A percentile compares a stretch with the other conserved stretches of the same genome.
phyloP scores from a whole-genome alignment of 169 alveolate species.

The Blepharisma undulans region DNA sequence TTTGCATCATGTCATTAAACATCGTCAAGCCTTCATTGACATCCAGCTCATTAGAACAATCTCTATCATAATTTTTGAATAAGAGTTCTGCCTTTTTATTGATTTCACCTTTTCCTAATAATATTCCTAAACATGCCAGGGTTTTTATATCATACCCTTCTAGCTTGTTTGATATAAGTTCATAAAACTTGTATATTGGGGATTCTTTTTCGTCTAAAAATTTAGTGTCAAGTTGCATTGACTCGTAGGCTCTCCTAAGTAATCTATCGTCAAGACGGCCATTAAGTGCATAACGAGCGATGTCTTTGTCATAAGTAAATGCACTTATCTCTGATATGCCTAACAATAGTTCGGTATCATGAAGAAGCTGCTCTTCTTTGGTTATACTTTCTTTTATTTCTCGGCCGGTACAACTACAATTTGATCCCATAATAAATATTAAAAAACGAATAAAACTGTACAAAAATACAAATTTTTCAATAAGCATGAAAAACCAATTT shows the following conservation, averaged over 20 bases:
- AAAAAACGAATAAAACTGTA: too few relatives aligned
- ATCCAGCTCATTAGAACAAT: slow-evolving; percentile 9
- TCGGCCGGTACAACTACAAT: neutral
- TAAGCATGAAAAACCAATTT: too few relatives aligned
- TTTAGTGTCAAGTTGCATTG: neutral
- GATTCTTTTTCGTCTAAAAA: neutral
- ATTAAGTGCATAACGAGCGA: neutral
- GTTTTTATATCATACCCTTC: neutral
- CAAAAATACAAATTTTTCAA: too few relatives aligned
- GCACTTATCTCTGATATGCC: neutral
- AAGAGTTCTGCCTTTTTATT: neutral
- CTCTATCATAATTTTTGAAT: slow-evolving; percentile 27
- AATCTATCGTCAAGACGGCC: neutral
- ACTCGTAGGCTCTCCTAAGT: neutral
- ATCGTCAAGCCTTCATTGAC: neutral
- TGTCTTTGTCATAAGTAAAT: neutral
- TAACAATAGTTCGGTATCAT: neutral
- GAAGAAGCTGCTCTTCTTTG: neutral
- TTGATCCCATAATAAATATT: neutral
- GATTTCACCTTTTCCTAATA: slow-evolving; percentile 19
- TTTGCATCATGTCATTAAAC: slow-evolving; percentile 11
- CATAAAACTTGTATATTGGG: neutral
- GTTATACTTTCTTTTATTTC: neutral
- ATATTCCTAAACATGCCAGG: neutral
- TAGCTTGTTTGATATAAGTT: neutral